A percentile compares a stretch with the other conserved stretches of the same genome.
Conservation (phyloP, 768 basidiomycete species). For the Boletus patriciae region DNA sequence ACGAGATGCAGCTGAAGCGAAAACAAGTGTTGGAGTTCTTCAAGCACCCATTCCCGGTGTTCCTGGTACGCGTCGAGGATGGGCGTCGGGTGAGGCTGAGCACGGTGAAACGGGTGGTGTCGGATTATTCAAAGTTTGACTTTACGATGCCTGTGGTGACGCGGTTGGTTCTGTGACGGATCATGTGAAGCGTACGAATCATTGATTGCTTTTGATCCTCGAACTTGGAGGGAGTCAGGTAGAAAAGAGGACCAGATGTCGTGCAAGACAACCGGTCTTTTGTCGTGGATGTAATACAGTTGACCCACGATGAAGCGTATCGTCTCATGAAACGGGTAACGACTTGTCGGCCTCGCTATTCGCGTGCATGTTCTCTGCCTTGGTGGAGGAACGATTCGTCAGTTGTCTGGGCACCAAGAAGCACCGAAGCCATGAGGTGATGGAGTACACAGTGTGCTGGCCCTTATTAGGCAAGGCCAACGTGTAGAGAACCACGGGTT, state of each 20-base stretch:
- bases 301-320: no score
- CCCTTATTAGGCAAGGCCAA: no score
- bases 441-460: no score
- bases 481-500: not conserved
- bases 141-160: constrained; percentile 20
- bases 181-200: not conserved
- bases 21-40: constrained; percentile 20
- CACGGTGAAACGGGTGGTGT: constrained; percentile 11
- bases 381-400: no score
- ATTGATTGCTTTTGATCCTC: not conserved
- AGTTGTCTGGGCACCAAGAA: no score
- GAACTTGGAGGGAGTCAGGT: no score
- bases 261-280: no score
- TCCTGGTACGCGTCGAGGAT: constrained; percentile 15
- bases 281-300: no score
- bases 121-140: constrained; percentile 14
- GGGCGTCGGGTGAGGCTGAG: constrained; percentile 18
- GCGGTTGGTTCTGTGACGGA: constrained; percentile 14
- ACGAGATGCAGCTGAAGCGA: constrained; percentile 18
- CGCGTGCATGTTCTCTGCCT: no score
- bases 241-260: no score
- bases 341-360: not conserved
- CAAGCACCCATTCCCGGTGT: constrained; percentile 15
- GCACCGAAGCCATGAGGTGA: no score
- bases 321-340: not conserved